Evolutionary conservation across 208 protist genomes (phyloP).

Genomic region (Leishmania lainsoni): DNA sequence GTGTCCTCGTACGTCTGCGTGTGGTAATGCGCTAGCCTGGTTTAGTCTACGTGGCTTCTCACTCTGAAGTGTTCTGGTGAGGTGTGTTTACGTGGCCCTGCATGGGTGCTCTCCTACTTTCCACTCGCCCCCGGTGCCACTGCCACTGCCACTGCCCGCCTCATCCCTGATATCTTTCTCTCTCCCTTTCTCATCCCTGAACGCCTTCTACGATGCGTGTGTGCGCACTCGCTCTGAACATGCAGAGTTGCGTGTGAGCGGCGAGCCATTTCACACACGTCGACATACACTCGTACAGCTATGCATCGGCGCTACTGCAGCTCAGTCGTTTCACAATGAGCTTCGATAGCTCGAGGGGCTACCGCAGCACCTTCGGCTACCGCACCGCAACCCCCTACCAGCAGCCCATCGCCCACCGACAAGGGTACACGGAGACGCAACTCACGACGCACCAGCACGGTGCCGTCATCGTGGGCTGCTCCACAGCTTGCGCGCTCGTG

Average conservation of each 20-base stretch:
- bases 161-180: background rate
- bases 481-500: conserved; percentile 37
- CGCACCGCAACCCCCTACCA: conserved; percentile 46
- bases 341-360: conserved; percentile 17
- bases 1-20: background rate
- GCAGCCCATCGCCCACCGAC: conserved; percentile 56
- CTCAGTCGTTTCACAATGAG: conserved; percentile 5
- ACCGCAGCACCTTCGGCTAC: conserved; percentile 21
- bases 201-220: background rate
- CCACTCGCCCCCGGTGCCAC: background rate
- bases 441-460: conserved; percentile 54
- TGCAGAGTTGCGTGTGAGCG: background rate
- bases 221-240: background rate
- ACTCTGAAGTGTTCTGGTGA: background rate
- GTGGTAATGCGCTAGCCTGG: background rate
- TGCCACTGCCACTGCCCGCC: background rate
- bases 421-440: conserved; percentile 72
- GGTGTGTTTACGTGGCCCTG: background rate
- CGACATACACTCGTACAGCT: background rate
- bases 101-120: background rate
- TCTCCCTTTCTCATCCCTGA: background rate
- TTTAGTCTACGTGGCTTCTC: background rate
- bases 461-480: conserved; percentile 47
- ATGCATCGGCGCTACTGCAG: background rate
- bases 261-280: background rate